Evolutionary conservation across 2,329 filamentous ascomycete species (phyloP), one percentile per base, ranked within the genome.

Genomic region (Colletotrichum somersetense): DNA sequence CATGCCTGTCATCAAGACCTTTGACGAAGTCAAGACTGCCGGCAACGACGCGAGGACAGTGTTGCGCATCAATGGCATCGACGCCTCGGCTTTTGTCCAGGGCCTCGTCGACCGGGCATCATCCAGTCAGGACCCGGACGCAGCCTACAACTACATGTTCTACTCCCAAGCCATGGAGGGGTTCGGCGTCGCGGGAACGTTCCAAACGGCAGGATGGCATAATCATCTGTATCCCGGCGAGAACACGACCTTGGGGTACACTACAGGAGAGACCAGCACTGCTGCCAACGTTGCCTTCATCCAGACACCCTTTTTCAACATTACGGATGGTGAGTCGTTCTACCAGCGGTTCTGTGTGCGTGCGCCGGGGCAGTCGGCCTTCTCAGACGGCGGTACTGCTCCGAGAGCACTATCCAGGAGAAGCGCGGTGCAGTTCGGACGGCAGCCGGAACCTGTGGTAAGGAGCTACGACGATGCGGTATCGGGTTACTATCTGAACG

Each of bases 1-100:
- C 70, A 63, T 77, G 56, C 79, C 80, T 70, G 82, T 85, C 14
- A 83, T 91, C n/a, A 86, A 85, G 65, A 81, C 89, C 2, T 89
- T 40, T 70, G 75, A 75, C 20, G 80, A 82, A 42, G 78, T 81
- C 7, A 74, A 79, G 23, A 75, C 75, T 74, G n/a, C 77, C 77
- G 2, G 73, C 75, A 62, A 72, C 57, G n/a, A 30, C 1, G 77
- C 77, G 7, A 65, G 68, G 2, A 52, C 46, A 20, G 50, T 78
- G 26, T 77, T 67, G 33, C 58, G 73, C 6, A 77, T 79, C 62
- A 79, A 79, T 59, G 77, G 76, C 16, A 48, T 75, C n/a, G 70
- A 72, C 11, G 76, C 78, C 1, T 64, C 71, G n/a, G 67, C 75
- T 12, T 78, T 67, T 42, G 40, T 79, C 57, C 66, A 76, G 40